Conservation (phyloP, 352 stramenopile species). For the Phytophthora brassicae region DNA sequence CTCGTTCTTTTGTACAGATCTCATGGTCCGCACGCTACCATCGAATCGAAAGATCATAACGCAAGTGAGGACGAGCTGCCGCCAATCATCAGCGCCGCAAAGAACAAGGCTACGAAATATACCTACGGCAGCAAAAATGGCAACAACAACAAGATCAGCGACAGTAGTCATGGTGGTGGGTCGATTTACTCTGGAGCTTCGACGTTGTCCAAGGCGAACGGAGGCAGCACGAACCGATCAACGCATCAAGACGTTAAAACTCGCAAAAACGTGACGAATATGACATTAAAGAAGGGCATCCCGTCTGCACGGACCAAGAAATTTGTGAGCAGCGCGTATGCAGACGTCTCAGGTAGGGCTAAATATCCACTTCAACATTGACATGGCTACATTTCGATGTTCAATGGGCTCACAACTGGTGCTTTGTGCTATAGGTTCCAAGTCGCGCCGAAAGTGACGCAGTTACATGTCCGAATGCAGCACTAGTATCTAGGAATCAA, state of each 20-base stretch:
- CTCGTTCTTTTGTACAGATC: conserved; percentile 13
- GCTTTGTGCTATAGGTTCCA: conserved; percentile 15
- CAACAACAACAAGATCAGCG: conserved; percentile 31
- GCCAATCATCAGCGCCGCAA: conserved; percentile 43
- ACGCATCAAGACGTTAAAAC: conserved; percentile 36
- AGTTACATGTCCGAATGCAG: neutral
- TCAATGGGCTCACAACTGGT: neutral
- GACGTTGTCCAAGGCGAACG: conserved; percentile 32
- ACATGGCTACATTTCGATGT: conserved; percentile 6
- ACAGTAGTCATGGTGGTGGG: conserved; percentile 17
- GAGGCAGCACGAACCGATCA: conserved; percentile 38
- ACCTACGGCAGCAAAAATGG: conserved; percentile 24
- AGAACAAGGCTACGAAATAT: conserved; percentile 36
- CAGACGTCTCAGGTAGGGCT: conserved; percentile 30
- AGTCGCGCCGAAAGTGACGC: conserved; percentile 30
- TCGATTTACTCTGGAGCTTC: conserved; percentile 25
- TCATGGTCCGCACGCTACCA: conserved; percentile 20
- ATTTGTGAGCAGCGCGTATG: conserved; percentile 23
- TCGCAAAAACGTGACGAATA: conserved; percentile 29
- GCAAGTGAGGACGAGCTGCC: conserved; percentile 50
- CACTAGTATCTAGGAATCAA: conserved; percentile 1
- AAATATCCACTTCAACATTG: conserved; percentile 26
- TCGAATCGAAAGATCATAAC: conserved; percentile 32
- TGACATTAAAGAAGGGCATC: conserved; percentile 27
- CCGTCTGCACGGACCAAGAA: conserved; percentile 31